phyloP scores from a whole-genome alignment of 148 eudicot species.

The Rhododendron griersonianum region DNA sequence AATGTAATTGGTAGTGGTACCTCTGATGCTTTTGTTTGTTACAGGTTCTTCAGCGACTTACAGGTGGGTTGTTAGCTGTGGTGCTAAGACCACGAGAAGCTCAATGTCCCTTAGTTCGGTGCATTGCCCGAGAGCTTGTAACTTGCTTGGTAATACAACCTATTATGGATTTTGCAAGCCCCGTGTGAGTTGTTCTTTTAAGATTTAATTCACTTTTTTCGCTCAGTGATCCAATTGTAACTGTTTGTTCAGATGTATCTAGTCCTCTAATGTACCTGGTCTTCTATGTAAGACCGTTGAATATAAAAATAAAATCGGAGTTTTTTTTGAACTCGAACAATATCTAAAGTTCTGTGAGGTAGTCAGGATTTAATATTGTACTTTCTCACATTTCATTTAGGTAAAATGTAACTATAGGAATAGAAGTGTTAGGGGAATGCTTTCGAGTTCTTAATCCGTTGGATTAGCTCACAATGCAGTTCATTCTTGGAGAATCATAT shows the following conservation, averaged over 20 bases:
- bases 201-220: neutral
- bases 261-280: neutral
- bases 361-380: neutral
- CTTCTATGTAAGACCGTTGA: neutral
- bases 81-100: slow-evolving; percentile 87
- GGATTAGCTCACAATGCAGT: neutral
- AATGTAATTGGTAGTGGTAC: slow-evolving; percentile 12
- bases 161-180: slow-evolving; percentile 81
- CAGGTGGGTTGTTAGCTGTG: slow-evolving; percentile 70
- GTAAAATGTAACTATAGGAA: neutral
- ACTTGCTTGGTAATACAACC: slow-evolving; percentile 94
- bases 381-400: neutral
- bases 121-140: slow-evolving; percentile 83
- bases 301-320: neutral
- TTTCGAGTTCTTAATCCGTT: neutral
- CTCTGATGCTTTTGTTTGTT: slow-evolving; percentile 17
- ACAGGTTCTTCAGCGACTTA: slow-evolving; percentile 79
- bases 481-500: neutral
- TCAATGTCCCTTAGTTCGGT: slow-evolving; percentile 82
- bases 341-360: neutral
- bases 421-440: neutral
- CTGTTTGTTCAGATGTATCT: neutral
- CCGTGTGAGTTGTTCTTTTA: slow-evolving; percentile 69
- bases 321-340: neutral
- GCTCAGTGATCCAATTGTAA: neutral